phyloP scores from a whole-genome alignment of 208 protist genomes.

The Crithidia expoeki region DNA sequence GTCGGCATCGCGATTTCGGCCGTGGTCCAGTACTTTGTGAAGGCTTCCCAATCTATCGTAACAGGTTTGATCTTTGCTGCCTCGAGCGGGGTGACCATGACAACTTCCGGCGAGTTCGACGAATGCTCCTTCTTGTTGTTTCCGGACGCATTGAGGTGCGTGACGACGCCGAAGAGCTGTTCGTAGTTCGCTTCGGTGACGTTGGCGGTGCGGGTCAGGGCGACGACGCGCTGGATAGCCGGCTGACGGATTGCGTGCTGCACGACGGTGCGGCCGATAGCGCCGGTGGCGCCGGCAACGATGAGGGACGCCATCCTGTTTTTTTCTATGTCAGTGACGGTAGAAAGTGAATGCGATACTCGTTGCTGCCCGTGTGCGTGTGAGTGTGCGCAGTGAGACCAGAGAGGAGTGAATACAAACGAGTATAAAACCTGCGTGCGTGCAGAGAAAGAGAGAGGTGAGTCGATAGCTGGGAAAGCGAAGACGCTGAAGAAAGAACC shows the following conservation, averaged over 20 bases:
- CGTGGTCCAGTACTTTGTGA: constrained; percentile 41
- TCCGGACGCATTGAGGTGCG: background rate
- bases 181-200: constrained; percentile 30
- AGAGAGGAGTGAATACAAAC: too few relatives aligned
- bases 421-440: too few relatives aligned
- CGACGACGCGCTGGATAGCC: constrained; percentile 57
- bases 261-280: constrained; percentile 70
- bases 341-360: background rate
- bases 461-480: too few relatives aligned
- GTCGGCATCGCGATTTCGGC: background rate
- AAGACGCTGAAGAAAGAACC: too few relatives aligned
- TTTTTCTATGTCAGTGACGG: too few relatives aligned
- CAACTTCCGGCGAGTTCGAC: background rate
- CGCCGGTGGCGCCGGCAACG: constrained; percentile 76
- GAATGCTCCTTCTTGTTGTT: background rate
- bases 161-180: constrained; percentile 46
- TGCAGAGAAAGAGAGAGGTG: too few relatives aligned
- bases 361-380: constrained; percentile 1
- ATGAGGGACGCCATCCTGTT: constrained; percentile 52
- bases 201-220: constrained; percentile 52
- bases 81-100: constrained; percentile 32
- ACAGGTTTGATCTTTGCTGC: constrained; percentile 45
- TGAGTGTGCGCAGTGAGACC: too few relatives aligned
- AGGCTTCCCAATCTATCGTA: constrained; percentile 73
- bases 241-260: constrained; percentile 44